These are phyloP conservation scores for Salvia hispanica DNA, from an alignment of 257 asterid species.

Conservation along the genomic window DNA sequence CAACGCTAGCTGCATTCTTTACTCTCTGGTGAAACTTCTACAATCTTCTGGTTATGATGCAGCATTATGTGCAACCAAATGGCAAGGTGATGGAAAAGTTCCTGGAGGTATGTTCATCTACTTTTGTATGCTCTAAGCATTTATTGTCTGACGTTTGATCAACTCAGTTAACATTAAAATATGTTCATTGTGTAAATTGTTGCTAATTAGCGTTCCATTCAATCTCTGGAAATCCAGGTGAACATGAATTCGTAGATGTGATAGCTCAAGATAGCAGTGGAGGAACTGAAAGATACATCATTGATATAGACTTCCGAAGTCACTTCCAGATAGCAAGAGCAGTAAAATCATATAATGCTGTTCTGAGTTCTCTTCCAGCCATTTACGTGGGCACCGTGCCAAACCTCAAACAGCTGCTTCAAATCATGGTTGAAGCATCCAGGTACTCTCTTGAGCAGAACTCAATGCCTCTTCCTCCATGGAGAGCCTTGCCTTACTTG, in stretches of 20 bases:
- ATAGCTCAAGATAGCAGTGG: constrained; percentile 32
- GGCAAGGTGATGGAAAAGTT: constrained; percentile 47
- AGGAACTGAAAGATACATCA: constrained; percentile 42
- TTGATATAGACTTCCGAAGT: constrained; percentile 55
- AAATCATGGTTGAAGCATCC: constrained; percentile 52
- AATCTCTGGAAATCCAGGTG: constrained; percentile 37
- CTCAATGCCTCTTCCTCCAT: constrained; percentile 59
- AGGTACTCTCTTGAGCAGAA: constrained; percentile 49
- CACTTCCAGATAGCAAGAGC: constrained; percentile 64
- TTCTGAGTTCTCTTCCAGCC: constrained; percentile 42
- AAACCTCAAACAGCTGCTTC: constrained; percentile 43
- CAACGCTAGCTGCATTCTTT: constrained; percentile 47
- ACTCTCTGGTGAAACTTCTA: constrained; percentile 46
- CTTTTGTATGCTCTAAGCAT: neutral
- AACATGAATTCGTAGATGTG: constrained; percentile 52
- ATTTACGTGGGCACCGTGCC: constrained; percentile 43
- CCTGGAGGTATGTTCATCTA: constrained; percentile 51
- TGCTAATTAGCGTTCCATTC: neutral
- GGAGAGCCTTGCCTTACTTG: constrained; percentile 55
- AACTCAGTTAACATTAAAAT: neutral
- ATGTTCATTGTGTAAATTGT: neutral
- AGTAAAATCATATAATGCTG: constrained; percentile 42
- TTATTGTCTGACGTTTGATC: neutral
- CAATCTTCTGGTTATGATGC: constrained; percentile 53
- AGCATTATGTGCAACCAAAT: constrained; percentile 48